Conservation (phyloP, 2,329 filamentous ascomycete species). For the Graphilbum sp. region DNA sequence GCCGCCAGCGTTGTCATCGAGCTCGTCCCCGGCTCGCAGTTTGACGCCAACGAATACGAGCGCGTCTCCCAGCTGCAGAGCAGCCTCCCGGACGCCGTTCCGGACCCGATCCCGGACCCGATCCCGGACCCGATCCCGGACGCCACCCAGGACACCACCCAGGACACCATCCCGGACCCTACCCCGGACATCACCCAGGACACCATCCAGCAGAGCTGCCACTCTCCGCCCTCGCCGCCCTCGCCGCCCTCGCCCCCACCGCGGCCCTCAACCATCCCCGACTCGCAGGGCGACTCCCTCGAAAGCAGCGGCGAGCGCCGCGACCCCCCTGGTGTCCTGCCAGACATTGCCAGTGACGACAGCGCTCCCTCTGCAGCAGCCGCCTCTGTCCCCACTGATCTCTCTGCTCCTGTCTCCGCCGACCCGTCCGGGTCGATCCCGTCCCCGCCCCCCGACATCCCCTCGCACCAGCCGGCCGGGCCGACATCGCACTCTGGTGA, state of each 20-base stretch:
- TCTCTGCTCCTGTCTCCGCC: too few species aligned
- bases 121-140: too few species aligned
- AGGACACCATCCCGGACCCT: too few species aligned
- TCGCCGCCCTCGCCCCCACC: too few species aligned
- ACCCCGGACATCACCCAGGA: too few species aligned
- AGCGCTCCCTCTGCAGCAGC: background rate
- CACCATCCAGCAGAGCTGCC: too few species aligned
- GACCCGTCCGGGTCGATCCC: background rate
- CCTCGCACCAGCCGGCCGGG: background rate
- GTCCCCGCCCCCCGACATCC: background rate
- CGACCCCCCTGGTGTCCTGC: background rate
- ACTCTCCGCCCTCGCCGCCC: too few species aligned
- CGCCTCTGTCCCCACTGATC: background rate
- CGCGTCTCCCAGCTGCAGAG: conserved; percentile 1
- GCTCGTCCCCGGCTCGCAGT: conserved; percentile 1
- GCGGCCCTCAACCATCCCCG: conserved; percentile 6
- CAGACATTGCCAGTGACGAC: too few species aligned
- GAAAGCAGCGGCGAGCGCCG: too few species aligned
- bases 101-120: too few species aligned
- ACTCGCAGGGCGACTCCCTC: conserved; percentile 4
- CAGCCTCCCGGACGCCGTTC: too few species aligned
- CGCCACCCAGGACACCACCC: too few species aligned
- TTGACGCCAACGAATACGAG: conserved; percentile 6
- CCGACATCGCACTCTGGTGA: background rate
- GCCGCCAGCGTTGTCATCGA: background rate